phyloP scores from a whole-genome alignment of 352 stramenopile species.

The Pythium periplocum region DNA sequence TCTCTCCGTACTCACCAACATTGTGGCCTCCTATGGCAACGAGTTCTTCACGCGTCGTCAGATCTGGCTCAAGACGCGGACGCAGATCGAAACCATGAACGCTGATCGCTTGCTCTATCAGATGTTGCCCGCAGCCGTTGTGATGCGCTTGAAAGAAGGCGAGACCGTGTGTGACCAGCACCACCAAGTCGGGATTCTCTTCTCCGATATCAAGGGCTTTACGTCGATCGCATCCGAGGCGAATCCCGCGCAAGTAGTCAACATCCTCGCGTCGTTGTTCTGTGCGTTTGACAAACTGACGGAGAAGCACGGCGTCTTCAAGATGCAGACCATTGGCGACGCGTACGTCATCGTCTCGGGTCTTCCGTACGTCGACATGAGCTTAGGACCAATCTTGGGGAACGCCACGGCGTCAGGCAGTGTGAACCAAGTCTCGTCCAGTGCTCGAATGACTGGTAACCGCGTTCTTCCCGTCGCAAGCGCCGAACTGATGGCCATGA shows the following conservation, averaged over 20 bases:
- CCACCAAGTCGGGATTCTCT: conserved; percentile 86
- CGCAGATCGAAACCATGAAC: conserved; percentile 81
- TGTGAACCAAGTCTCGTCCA: not conserved
- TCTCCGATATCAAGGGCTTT: conserved; percentile 91
- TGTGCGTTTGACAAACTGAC: conserved; percentile 90
- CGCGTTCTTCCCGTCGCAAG: conserved; percentile 41
- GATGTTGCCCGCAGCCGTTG: conserved; percentile 79
- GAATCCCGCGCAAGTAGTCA: conserved; percentile 82
- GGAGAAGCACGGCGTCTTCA: conserved; percentile 90
- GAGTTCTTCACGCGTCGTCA: conserved; percentile 81
- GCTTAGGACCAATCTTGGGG: conserved; percentile 47
- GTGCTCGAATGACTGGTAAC: conserved; percentile 16
- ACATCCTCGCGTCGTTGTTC: conserved; percentile 90
- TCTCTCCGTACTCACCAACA: conserved; percentile 72
- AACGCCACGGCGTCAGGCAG: not conserved
- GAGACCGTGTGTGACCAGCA: conserved; percentile 84
- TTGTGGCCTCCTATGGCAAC: conserved; percentile 73
- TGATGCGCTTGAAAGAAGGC: conserved; percentile 82
- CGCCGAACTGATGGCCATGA: conserved; percentile 11
- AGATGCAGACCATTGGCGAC: conserved; percentile 92
- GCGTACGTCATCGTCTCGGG: conserved; percentile 89
- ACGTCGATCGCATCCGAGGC: conserved; percentile 86
- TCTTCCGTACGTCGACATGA: conserved; percentile 85
- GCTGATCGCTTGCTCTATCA: conserved; percentile 81
- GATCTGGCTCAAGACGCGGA: conserved; percentile 83